Conservation (phyloP, 2,329 filamentous ascomycete genomes). For the Atkinsonella hypoxylon region DNA sequence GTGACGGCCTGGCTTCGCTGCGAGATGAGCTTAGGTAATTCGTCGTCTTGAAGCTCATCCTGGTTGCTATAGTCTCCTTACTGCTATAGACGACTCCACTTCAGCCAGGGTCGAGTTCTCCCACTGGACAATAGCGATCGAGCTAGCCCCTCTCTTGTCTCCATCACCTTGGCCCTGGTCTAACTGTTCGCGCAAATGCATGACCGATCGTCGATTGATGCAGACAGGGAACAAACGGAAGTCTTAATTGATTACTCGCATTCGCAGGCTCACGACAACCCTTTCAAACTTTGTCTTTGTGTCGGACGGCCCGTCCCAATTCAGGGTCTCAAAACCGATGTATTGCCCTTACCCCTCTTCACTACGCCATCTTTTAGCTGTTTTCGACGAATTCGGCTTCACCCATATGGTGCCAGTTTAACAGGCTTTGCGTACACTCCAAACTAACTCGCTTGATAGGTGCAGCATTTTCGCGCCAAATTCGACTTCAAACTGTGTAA, state of each 20-base stretch:
- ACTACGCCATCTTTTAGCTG: not conserved
- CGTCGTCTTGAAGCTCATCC: not conserved
- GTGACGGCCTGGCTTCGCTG: not conserved
- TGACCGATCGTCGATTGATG: not conserved
- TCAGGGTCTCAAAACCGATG: not conserved
- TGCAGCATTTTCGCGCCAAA: not conserved
- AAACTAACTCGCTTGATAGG: not conserved
- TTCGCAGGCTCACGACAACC: constrained; percentile 1
- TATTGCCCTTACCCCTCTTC: not conserved
- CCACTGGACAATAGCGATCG: not conserved
- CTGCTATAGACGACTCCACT: not conserved
- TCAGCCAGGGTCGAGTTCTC: not conserved
- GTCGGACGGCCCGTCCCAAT: constrained; percentile 3
- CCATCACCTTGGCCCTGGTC: not conserved
- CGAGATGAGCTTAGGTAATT: not conserved
- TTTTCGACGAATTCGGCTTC: not conserved
- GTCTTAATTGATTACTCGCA: not conserved
- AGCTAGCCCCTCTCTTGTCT: not conserved
- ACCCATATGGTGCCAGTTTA: not conserved
- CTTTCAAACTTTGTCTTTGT: constrained; percentile 1
- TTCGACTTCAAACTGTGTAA: too few relatives aligned
- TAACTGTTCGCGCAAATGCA: not conserved
- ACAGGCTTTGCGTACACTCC: not conserved
- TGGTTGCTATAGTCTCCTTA: not conserved
- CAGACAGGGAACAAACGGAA: not conserved